These are phyloP conservation scores for Cucumis cinereus DNA, from an alignment of 306 rosid species.

Conservation along the genomic window DNA sequence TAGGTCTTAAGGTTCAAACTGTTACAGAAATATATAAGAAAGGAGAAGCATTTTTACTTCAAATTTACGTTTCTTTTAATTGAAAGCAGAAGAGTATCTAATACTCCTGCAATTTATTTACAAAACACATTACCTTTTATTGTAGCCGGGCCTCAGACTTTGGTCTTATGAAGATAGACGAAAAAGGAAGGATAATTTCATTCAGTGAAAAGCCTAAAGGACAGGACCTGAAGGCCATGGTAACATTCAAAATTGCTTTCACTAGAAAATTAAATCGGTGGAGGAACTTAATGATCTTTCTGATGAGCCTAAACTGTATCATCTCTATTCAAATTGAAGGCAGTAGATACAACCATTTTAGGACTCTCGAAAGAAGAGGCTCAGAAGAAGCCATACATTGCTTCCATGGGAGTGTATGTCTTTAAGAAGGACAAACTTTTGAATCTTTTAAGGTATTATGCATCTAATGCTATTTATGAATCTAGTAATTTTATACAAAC, in stretches of 20 bases:
- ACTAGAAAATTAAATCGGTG: background rate
- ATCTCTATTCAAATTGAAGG: conserved; percentile 21
- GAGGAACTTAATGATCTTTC: background rate
- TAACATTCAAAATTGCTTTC: conserved; percentile 15
- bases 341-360: conserved; percentile 82
- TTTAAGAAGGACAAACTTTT: conserved; percentile 96
- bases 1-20: background rate
- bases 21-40: background rate
- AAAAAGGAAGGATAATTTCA: conserved; percentile 43
- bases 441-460: conserved; percentile 63
- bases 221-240: conserved; percentile 66
- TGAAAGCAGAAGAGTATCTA: background rate
- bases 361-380: conserved; percentile 81
- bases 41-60: background rate
- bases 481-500: conserved; percentile 10
- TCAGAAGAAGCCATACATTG: conserved; percentile 76
- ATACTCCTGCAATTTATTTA: background rate
- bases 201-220: conserved; percentile 92
- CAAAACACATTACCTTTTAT: conserved; percentile 16
- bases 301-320: conserved; percentile 16
- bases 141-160: conserved; percentile 95
- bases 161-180: conserved; percentile 96
- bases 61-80: background rate
- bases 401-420: conserved; percentile 97
- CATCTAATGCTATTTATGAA: background rate